Percentiles rank a stretch among this genome's conserved stretches.
Evolutionary conservation across 139 green algal species (phyloP).

Genomic region (Desmodesmus armatus): DNA sequence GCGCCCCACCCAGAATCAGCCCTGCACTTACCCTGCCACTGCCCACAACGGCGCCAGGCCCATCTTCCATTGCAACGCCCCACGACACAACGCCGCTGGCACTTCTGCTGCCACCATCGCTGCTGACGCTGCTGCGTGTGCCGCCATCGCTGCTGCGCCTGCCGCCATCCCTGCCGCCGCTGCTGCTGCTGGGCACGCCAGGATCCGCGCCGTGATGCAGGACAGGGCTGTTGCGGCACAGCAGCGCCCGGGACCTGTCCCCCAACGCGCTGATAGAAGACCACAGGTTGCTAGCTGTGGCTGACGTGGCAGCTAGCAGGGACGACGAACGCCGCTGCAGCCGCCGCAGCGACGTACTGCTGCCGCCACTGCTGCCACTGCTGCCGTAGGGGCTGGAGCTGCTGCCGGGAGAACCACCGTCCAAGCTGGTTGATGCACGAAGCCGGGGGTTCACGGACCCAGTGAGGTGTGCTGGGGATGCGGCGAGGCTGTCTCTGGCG

Average conservation of each 20-base stretch:
- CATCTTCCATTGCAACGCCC: too few relatives aligned
- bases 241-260: background rate
- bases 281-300: conserved; percentile 17
- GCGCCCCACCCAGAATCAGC: too few relatives aligned
- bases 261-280: background rate
- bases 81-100: too few relatives aligned
- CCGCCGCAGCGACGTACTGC: background rate
- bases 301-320: background rate
- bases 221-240: too few relatives aligned
- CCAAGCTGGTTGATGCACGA: too few relatives aligned
- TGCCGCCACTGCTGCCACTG: conserved; percentile 16
- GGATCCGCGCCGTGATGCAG: too few relatives aligned
- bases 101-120: background rate
- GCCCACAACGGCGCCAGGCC: too few relatives aligned
- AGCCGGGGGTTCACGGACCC: background rate
- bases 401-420: background rate
- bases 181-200: conserved; percentile 10
- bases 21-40: too few relatives aligned
- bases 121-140: background rate
- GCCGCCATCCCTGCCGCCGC: background rate
- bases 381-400: background rate
- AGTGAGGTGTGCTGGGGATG: background rate
- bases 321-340: background rate
- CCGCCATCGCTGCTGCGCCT: conserved; percentile 1
- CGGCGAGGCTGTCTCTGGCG: too few relatives aligned